A percentile compares a stretch with the other conserved stretches of the same genome.
Conservation (phyloP, 805 yeast genomes). For the Allodekkera sacchari region DNA sequence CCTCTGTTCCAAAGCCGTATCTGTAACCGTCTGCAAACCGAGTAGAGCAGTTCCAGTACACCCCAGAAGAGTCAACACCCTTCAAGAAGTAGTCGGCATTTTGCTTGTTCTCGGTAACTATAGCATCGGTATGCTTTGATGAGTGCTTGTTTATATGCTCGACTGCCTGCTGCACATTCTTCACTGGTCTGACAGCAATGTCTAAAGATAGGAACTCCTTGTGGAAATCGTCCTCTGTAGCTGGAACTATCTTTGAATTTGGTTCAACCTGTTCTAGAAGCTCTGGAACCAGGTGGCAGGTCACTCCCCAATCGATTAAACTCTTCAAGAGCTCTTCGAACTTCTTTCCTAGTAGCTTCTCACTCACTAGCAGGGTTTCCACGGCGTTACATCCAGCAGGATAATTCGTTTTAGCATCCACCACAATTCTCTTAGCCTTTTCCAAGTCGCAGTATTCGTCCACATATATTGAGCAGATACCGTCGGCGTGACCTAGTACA, state of each 20-base stretch:
- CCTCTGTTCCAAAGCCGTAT: conserved; percentile 98
- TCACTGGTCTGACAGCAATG: conserved; percentile 62
- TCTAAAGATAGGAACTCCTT: conserved; percentile 80
- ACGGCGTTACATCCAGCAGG: conserved; percentile 99
- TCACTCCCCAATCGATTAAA: conserved; percentile 59
- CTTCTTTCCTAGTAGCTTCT: conserved; percentile 22
- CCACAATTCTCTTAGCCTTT: conserved; percentile 67
- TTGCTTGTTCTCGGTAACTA: conserved; percentile 66
- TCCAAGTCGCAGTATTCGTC: conserved; percentile 69
- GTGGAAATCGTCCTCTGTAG: conserved; percentile 63
- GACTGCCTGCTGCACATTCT: conserved; percentile 63
- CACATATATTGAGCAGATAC: conserved; percentile 83
- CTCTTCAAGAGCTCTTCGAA: conserved; percentile 20
- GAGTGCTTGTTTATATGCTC: conserved; percentile 83
- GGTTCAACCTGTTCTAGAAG: conserved; percentile 26
- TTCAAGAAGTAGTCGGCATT: conserved; percentile 71
- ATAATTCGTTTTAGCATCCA: conserved; percentile 90
- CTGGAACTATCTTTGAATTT: conserved; percentile 27
- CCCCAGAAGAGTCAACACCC: conserved; percentile 92
- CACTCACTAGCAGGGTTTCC: conserved; percentile 71
- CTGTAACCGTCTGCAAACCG: conserved; percentile 98
- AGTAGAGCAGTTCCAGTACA: conserved; percentile 95
- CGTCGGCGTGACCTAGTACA: conserved; percentile 97
- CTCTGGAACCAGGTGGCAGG: conserved; percentile 58
- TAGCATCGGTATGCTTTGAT: conserved; percentile 93